Percentiles rank a stretch among this genome's conserved stretches.
phyloP scores from a whole-genome alignment of 2,329 filamentous ascomycete species.

The Pseudogymnoascus sp. region DNA sequence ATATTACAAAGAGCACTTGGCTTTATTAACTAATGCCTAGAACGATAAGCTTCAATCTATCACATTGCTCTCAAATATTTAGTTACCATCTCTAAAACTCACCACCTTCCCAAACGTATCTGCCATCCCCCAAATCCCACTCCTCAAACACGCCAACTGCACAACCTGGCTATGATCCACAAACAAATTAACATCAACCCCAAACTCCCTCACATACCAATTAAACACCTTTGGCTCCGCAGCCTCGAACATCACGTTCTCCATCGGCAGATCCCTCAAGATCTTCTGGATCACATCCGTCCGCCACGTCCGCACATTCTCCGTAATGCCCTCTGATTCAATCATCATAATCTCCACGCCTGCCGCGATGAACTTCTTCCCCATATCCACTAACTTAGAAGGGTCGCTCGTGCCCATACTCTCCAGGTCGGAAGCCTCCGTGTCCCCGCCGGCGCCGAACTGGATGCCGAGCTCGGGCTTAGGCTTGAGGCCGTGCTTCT shows the following conservation, averaged over 20 bases:
- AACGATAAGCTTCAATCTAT: neutral
- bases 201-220: constrained; percentile 51
- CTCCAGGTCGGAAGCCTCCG: constrained; percentile 38
- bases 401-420: constrained; percentile 43
- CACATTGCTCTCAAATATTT: neutral
- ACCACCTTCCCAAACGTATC: constrained; percentile 49
- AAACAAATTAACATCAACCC: constrained; percentile 49
- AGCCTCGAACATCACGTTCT: constrained; percentile 52
- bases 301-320: constrained; percentile 47
- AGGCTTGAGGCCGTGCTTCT: constrained; percentile 40
- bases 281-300: constrained; percentile 49
- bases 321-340: constrained; percentile 52
- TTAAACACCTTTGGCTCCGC: constrained; percentile 49
- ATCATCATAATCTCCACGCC: constrained; percentile 52
- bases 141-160: constrained; percentile 43
- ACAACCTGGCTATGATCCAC: constrained; percentile 53
- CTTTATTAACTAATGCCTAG: neutral
- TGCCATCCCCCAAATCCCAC: constrained; percentile 49
- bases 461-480: constrained; percentile 51
- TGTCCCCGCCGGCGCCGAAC: constrained; percentile 50
- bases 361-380: constrained; percentile 41
- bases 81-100: constrained; percentile 20
- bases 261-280: constrained; percentile 42
- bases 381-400: constrained; percentile 41
- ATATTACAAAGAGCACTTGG: too few species aligned